These are phyloP conservation scores for Vicia faba DNA, from an alignment of 306 rosid species.

Conservation along the genomic window DNA sequence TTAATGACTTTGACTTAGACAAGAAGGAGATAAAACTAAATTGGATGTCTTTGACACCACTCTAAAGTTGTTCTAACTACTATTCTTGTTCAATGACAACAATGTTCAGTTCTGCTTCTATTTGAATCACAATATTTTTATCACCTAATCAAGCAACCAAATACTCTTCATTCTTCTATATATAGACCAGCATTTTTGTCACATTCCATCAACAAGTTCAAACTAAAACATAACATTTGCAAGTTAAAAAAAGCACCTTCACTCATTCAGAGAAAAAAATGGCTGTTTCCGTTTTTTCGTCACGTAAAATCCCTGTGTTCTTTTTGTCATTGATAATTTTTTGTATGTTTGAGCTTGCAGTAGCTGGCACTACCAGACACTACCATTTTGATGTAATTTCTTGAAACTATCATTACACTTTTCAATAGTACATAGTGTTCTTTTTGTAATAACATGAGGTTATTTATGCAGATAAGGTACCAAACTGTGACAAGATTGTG, in stretches of 20 bases:
- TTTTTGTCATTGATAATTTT: constrained; percentile 27
- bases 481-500: constrained; percentile 65
- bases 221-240: not conserved
- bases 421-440: not conserved
- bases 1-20: constrained; percentile 46
- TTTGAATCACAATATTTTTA: constrained; percentile 17
- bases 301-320: constrained; percentile 33
- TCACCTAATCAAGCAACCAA: constrained; percentile 38
- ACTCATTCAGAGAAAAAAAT: constrained; percentile 31
- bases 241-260: constrained; percentile 6
- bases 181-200: constrained; percentile 18
- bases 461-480: constrained; percentile 44
- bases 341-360: constrained; percentile 39
- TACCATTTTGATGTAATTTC: constrained; percentile 58
- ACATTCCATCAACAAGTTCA: constrained; percentile 34
- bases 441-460: not conserved
- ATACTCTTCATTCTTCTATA: constrained; percentile 29
- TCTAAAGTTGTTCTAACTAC: constrained; percentile 67
- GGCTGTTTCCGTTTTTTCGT: constrained; percentile 41
- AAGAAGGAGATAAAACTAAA: constrained; percentile 49
- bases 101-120: constrained; percentile 30
- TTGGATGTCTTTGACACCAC: constrained; percentile 69
- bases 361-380: constrained; percentile 55
- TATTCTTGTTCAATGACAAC: constrained; percentile 31
- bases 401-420: not conserved